Conservation (phyloP, 768 basidiomycete species). For the Russula ochroleuca region DNA sequence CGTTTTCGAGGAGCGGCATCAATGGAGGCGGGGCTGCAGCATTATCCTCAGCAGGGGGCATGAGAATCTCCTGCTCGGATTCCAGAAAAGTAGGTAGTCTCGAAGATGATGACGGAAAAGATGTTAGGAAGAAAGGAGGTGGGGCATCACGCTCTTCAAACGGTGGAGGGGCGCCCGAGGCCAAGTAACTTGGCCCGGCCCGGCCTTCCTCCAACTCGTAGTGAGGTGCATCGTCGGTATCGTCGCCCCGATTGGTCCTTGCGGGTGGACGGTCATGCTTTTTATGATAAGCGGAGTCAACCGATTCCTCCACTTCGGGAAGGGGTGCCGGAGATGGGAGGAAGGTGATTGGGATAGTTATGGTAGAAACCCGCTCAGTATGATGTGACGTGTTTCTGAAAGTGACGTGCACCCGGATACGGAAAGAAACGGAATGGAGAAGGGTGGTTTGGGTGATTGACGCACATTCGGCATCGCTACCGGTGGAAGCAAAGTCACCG, state of each 20-base stretch:
- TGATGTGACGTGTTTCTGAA: conserved; percentile 69
- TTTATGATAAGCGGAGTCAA: conserved; percentile 78
- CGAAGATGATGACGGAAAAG: conserved; percentile 40
- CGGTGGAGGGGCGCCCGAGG: conserved; percentile 67
- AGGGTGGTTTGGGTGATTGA: conserved; percentile 79
- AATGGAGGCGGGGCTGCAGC: conserved; percentile 34
- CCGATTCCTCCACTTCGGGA: conserved; percentile 66
- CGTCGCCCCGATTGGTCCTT: conserved; percentile 66
- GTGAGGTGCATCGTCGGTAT: conserved; percentile 57
- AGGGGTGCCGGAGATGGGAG: conserved; percentile 75
- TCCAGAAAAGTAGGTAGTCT: conserved; percentile 72
- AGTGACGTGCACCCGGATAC: conserved; percentile 65
- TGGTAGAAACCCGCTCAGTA: conserved; percentile 60
- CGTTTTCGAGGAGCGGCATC: conserved; percentile 32
- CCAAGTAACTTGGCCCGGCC: conserved; percentile 71
- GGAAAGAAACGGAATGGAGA: conserved; percentile 78
- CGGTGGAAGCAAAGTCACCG: conserved; percentile 44
- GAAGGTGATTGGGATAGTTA: conserved; percentile 66
- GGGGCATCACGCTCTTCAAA: conserved; percentile 82
- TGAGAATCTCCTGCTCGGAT: conserved; percentile 70
- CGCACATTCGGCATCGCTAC: conserved; percentile 61
- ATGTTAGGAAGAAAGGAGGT: conserved; percentile 53
- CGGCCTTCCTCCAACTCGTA: conserved; percentile 57
- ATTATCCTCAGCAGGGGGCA: conserved; percentile 46
- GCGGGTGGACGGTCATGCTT: conserved; percentile 81